Evolutionary conservation across 441 rosid genomes (phyloP).

Genomic region (Aquilaria agallochum): DNA sequence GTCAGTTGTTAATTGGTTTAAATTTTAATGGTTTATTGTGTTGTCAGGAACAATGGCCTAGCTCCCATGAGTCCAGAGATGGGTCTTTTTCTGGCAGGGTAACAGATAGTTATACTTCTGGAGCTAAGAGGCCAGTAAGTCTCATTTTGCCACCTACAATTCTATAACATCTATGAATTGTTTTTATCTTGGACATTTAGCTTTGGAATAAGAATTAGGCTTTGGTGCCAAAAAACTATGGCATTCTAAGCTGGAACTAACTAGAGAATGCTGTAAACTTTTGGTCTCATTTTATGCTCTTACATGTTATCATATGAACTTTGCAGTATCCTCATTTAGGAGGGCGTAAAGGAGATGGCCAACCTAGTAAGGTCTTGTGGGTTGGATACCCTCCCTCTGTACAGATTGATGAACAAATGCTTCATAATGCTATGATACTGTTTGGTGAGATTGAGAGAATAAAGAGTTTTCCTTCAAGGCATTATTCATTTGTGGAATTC

Average conservation of each 20-base stretch:
- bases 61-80: slow-evolving; percentile 50
- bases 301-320: slow-evolving; percentile 14
- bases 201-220: too few species aligned
- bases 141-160: slow-evolving; percentile 1
- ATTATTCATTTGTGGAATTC: slow-evolving; percentile 91
- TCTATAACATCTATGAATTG: too few species aligned
- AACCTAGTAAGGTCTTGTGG: slow-evolving; percentile 83
- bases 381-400: slow-evolving; percentile 93
- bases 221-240: too few species aligned
- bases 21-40: slow-evolving; percentile 12
- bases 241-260: too few species aligned
- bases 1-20: too few species aligned
- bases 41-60: slow-evolving; percentile 59
- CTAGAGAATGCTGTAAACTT: background rate
- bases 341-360: slow-evolving; percentile 50
- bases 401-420: slow-evolving; percentile 89
- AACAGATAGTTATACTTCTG: slow-evolving; percentile 27
- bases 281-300: slow-evolving; percentile 6
- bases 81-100: slow-evolving; percentile 32
- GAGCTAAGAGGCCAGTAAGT: slow-evolving; percentile 58
- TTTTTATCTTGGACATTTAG: too few species aligned
- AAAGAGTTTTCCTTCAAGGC: slow-evolving; percentile 75
- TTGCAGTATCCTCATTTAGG: slow-evolving; percentile 52
- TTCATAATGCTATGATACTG: slow-evolving; percentile 94
- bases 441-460: slow-evolving; percentile 97